Evolutionary conservation across 371 early-diverging fungal genomes (phyloP).

Genomic region (Mucor irregularis): DNA sequence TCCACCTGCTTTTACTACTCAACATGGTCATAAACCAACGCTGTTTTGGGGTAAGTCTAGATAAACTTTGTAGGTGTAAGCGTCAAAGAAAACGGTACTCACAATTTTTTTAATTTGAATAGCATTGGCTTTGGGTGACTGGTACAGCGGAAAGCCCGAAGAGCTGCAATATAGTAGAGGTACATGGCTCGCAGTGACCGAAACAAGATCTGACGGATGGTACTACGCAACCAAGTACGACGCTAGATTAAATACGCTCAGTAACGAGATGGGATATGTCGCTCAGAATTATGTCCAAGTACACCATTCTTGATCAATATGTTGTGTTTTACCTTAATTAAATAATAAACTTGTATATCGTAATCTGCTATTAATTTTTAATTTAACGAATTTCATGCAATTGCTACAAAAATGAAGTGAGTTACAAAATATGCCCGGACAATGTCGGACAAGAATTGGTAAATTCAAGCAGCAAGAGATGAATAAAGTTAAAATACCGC

Average conservation of each 20-base stretch:
- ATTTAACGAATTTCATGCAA: no score
- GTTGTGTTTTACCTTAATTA: no score
- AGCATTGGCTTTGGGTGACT: slow-evolving; percentile 86
- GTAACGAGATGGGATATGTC: slow-evolving; percentile 35
- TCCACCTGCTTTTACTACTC: not conserved
- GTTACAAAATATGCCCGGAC: not conserved
- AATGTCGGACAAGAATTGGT: not conserved
- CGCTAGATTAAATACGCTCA: slow-evolving; percentile 20
- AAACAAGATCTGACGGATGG: slow-evolving; percentile 68
- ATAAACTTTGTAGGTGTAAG: no score
- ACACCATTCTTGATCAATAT: no score
- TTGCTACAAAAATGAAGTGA: no score
- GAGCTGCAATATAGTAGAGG: slow-evolving; percentile 78
- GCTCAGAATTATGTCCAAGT: slow-evolving; percentile 29
- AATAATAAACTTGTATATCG: no score
- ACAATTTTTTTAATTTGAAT: no score
- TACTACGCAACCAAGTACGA: slow-evolving; percentile 72
- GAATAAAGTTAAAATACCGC: not conserved
- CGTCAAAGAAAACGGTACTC: no score
- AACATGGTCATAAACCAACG: not conserved
- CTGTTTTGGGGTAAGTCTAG: slow-evolving; percentile 22
- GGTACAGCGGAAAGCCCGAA: slow-evolving; percentile 73
- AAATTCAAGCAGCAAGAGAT: not conserved
- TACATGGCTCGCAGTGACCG: slow-evolving; percentile 67
- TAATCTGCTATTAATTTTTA: no score